Base-by-base conservation (phyloP, 441 rosid genomes). In the Euphorbia corollata region DNA sequence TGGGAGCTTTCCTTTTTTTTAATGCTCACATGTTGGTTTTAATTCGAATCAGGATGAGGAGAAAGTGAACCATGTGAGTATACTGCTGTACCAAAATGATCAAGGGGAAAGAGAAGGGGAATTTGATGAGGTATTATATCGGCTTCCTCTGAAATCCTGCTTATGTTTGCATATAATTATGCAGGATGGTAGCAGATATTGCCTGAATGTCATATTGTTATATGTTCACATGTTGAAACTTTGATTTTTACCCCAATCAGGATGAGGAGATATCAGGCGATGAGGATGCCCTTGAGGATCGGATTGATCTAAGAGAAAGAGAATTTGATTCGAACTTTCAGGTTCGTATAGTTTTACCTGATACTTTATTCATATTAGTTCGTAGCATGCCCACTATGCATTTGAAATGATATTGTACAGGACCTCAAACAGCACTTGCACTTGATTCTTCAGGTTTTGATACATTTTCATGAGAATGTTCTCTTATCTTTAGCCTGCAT, bases 401-500 rank as follows among this genome's bases (percentile, higher is more conserved):
- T 60, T 20, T 20, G 22, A 59, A 50, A 58, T 50, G 22, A 19
- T 39, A 13, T 47, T 5, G 41, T 36, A 16, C 18, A 39, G 63
- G n/a, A n/a, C 45, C 23, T 36, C 19, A 66, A 24, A 61, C 45
- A n/a, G 70, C 68, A 58, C 55, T 68, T 27, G 82, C 32, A 73
- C 67, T 81, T 74, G 43, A 61, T 61, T 45, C 54, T 36, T 66
- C 78, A 80, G 73, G 84, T 79, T 76, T 36, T 61, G 61, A 51
- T 27, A n/a, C 66, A 60, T 5, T 36, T 36, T 36, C 30, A 47
- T 30, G 54, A 65, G 12, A 15, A 27, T 59, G 9, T 51, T 50
- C 30, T 43, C 60, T 5, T 45, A 41, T n/a, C 11, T 43, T 36
- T 7, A 36, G 24, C 19, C 59, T 15, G 5, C 8, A 5, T 67